Conservation (phyloP, 176 grass and related monocot species). For the Zea mays region DNA sequence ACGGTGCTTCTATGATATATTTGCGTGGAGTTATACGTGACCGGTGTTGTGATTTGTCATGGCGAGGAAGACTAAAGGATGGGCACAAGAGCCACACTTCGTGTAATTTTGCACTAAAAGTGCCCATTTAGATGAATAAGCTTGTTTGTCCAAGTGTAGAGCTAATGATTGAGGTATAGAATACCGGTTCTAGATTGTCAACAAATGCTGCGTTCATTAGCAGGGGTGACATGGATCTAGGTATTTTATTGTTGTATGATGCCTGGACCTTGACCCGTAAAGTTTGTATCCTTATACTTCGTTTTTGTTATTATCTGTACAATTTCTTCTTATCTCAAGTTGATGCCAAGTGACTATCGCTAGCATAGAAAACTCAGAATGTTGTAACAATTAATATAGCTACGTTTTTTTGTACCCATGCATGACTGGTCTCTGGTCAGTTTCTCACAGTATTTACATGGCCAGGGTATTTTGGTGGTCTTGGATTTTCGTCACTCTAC, state of each 20-base stretch:
- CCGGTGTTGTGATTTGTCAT: constrained; percentile 32
- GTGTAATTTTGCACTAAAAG: constrained; percentile 45
- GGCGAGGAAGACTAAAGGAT: constrained; percentile 54
- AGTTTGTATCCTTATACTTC: neutral
- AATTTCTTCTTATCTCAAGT: neutral
- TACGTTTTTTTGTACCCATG: too few species aligned
- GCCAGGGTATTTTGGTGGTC: too few species aligned
- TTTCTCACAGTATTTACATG: too few species aligned
- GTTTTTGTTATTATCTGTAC: neutral
- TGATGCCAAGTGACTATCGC: constrained; percentile 13
- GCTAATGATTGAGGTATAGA: neutral
- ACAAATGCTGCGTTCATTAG: neutral
- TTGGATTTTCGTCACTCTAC: too few species aligned
- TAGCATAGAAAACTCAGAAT: neutral
- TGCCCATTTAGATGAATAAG: constrained; percentile 27
- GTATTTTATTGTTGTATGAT: neutral
- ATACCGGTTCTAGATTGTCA: neutral
- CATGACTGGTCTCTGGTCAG: too few species aligned
- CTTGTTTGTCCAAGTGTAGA: neutral
- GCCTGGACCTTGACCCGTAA: neutral
- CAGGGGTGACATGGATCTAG: neutral
- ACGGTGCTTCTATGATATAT: neutral
- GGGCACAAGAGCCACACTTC: constrained; percentile 85
- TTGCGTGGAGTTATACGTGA: constrained; percentile 48
- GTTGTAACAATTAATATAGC: neutral